phyloP scores from a whole-genome alignment of 148 eudicot genomes.

The Vaccinium myrtillus region DNA sequence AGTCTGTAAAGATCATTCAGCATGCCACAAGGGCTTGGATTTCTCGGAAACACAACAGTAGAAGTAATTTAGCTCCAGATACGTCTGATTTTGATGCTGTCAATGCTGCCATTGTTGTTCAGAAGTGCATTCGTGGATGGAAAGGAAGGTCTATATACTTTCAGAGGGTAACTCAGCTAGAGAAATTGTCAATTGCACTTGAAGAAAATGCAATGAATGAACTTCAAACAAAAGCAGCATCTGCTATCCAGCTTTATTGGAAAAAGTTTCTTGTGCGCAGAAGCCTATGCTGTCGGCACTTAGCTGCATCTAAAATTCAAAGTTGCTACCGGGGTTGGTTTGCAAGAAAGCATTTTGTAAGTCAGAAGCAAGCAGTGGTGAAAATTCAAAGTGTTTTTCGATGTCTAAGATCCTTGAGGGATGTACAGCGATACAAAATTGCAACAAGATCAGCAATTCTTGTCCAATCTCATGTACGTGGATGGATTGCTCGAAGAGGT shows the following conservation, averaged over 20 bases:
- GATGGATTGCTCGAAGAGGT: constrained; percentile 57
- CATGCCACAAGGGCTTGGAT: constrained; percentile 50
- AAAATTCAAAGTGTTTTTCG: constrained; percentile 54
- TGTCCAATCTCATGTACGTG: constrained; percentile 65
- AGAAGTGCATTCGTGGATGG: constrained; percentile 31
- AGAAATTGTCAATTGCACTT: constrained; percentile 21
- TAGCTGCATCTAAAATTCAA: constrained; percentile 71
- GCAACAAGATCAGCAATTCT: constrained; percentile 46
- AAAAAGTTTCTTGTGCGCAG: constrained; percentile 27
- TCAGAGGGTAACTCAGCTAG: constrained; percentile 14
- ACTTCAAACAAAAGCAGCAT: constrained; percentile 33
- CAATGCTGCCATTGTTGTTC: constrained; percentile 31
- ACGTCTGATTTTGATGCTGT: constrained; percentile 16
- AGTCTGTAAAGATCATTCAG: constrained; percentile 48
- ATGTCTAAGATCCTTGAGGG: constrained; percentile 37
- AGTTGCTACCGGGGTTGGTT: constrained; percentile 51
- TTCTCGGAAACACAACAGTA: constrained; percentile 25
- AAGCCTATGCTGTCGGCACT: constrained; percentile 26
- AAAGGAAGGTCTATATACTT: constrained; percentile 17
- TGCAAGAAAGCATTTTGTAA: constrained; percentile 34
- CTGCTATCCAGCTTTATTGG: constrained; percentile 47
- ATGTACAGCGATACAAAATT: constrained; percentile 31
- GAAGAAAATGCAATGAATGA: constrained; percentile 20
- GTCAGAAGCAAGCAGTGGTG: constrained; percentile 48
- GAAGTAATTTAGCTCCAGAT: constrained; percentile 18